A percentile compares a stretch with the other conserved stretches of the same genome.
Evolutionary conservation across 140 eudicot species (phyloP).

Genomic region (Flaveria floridana): DNA sequence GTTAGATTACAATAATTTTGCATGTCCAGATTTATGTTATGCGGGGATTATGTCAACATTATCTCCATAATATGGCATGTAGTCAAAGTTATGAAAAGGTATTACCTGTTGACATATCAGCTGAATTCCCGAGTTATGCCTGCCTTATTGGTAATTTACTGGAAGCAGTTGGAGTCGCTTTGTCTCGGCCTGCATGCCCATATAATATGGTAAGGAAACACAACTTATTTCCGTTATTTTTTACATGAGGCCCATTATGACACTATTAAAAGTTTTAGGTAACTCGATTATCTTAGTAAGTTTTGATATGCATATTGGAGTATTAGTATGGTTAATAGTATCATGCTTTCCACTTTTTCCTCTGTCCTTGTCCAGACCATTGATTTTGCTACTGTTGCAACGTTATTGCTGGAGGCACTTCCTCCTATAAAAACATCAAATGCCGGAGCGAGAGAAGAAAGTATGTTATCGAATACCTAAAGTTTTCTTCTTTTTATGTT

Average conservation of each 20-base stretch:
- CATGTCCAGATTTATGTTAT: slow-evolving; percentile 53
- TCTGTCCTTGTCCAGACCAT: slow-evolving; percentile 53
- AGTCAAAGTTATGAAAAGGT: slow-evolving; percentile 48
- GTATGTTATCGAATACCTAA: slow-evolving; percentile 34
- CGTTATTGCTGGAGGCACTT: slow-evolving; percentile 79
- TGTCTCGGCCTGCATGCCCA: slow-evolving; percentile 58
- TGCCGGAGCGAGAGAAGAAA: slow-evolving; percentile 47
- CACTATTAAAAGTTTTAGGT: background rate
- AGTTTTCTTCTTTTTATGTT: slow-evolving; percentile 3
- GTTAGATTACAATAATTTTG: slow-evolving; percentile 20
- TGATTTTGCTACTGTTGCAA: slow-evolving; percentile 73
- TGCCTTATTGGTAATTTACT: slow-evolving; percentile 85
- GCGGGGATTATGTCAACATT: slow-evolving; percentile 53
- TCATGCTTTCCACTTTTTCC: slow-evolving; percentile 23
- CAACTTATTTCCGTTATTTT: background rate
- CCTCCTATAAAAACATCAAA: slow-evolving; percentile 64
- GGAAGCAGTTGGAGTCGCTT: slow-evolving; percentile 71
- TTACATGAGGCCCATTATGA: background rate
- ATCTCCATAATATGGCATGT: slow-evolving; percentile 69
- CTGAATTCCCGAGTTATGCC: slow-evolving; percentile 82
- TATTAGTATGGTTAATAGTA: slow-evolving; percentile 13
- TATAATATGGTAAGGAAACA: slow-evolving; percentile 61
- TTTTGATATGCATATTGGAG: background rate
- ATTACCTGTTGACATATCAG: slow-evolving; percentile 69
- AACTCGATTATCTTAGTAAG: background rate